Evolutionary conservation across 2,329 filamentous ascomycete genomes (phyloP).

Genomic region (Xenoacremonium recifei): DNA sequence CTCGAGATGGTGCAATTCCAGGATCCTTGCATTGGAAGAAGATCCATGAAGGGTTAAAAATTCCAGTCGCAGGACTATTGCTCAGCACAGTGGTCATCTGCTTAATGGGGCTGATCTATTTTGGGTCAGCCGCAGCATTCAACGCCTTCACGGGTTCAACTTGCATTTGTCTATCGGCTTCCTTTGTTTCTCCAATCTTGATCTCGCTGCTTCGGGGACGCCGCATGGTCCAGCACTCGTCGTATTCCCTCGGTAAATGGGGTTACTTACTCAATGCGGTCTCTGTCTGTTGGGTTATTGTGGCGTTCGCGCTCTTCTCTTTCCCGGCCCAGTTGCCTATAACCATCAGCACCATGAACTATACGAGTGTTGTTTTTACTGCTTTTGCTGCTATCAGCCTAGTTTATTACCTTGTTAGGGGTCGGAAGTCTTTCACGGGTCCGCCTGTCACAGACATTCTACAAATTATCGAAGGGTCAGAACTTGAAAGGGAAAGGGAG

Average conservation of each 20-base stretch:
- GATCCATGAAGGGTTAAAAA: constrained; percentile 63
- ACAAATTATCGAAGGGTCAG: too few relatives aligned
- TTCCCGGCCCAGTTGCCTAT: constrained; percentile 67
- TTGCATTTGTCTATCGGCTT: constrained; percentile 74
- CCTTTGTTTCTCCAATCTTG: constrained; percentile 73
- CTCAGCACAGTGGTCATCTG: constrained; percentile 69
- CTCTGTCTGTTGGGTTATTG: constrained; percentile 67
- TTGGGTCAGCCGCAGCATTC: constrained; percentile 74
- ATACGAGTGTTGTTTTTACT: constrained; percentile 64
- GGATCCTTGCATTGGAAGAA: constrained; percentile 64
- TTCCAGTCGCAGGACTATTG: constrained; percentile 68
- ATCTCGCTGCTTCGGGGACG: constrained; percentile 67
- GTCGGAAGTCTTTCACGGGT: constrained; percentile 62
- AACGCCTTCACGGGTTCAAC: constrained; percentile 78
- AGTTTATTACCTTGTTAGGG: constrained; percentile 62
- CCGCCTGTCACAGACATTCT: constrained; percentile 40
- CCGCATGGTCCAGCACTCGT: constrained; percentile 62
- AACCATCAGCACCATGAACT: constrained; percentile 59
- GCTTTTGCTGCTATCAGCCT: constrained; percentile 60
- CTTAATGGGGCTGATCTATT: constrained; percentile 74
- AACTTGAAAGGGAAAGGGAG: too few relatives aligned
- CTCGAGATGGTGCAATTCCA: constrained; percentile 72
- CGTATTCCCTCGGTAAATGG: constrained; percentile 67
- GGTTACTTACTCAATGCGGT: constrained; percentile 67
- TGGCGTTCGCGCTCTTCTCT: constrained; percentile 72